Evolutionary conservation across 2,329 filamentous ascomycete genomes (phyloP), one percentile per base, ranked within the genome.

Genomic region (Colletotrichum sp.): DNA sequence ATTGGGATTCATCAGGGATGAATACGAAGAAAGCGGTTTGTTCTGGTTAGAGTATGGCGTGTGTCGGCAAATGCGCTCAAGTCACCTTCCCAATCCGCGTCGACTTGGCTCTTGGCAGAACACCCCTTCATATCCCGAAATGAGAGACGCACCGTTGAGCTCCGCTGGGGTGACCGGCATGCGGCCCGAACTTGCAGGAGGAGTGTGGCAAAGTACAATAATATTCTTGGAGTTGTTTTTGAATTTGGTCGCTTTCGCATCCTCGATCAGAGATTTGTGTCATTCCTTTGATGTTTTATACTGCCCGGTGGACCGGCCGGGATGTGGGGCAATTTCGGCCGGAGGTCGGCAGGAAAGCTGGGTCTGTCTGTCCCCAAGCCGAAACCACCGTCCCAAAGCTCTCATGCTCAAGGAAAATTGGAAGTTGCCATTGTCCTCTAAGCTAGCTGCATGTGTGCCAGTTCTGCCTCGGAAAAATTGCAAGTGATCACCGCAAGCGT

Each of bases 61-160:
- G 55, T 27, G 7, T 19, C 39, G 44, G 65, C 44, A 22, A 6
- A 55, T 8, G 44, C 19, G 13, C 3, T 19, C 28, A 71, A 55
- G 68, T 64, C 68, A 71, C 59, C 68, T 71, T 71, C 68, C 68
- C 28, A 19, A 39, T 71, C 39, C 30, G 65, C 65, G 25, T 44
- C 60, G 63, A 34, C 60, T 65, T 65, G 27, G 27, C 44, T 34
- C 65, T 68, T 57, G 65, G 48, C 65, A 57, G 28, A 27, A 15
- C 44, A 22, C 65, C 39, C 15, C 27, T 66, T 66, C 30, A 64
- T 64, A 39, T 61, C 60, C 27, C 22, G n/a, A 27, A 39, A 64
- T 25, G 59, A 61, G 28, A n/a, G 28, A 34, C 59, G 59, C 59
- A 61, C 27, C 59, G 4, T 61, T n/a, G 28, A n/a, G 19, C 59